Percentiles rank a stretch among this genome's conserved stretches.
Conservation (phyloP, 805 yeast species). For the Wickerhamomyces chaumierensis region DNA sequence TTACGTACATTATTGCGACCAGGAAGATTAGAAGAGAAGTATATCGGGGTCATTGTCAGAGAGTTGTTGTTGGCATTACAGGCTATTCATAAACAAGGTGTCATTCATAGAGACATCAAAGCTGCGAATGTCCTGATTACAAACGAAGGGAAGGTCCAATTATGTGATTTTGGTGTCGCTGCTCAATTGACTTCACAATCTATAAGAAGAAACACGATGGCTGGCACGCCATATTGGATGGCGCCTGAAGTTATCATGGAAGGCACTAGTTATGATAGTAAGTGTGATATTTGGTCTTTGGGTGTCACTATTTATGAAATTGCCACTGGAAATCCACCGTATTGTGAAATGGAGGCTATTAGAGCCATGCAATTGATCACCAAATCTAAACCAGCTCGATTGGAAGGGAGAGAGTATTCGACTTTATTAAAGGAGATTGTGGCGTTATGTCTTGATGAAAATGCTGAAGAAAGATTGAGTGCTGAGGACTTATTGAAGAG, state of each 20-base stretch:
- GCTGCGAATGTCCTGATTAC: constrained; percentile 91
- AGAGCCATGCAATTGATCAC: constrained; percentile 93
- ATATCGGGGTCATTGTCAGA: constrained; percentile 73
- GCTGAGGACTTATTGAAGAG: constrained; percentile 79
- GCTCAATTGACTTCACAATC: constrained; percentile 75
- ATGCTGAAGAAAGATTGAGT: constrained; percentile 74
- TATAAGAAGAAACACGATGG: constrained; percentile 84
- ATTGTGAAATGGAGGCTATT: constrained; percentile 87
- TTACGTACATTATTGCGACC: constrained; percentile 62
- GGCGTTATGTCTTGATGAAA: constrained; percentile 88
- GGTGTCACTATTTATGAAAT: constrained; percentile 92
- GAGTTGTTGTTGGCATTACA: constrained; percentile 71
- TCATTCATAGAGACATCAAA: constrained; percentile 91
- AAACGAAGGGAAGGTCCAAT: constrained; percentile 79
- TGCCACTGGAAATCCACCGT: constrained; percentile 96
- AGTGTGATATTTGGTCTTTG: constrained; percentile 95
- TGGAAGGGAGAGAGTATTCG: constrained; percentile 83
- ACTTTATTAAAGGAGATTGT: constrained; percentile 71
- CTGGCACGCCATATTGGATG: constrained; percentile 98
- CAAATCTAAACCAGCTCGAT: constrained; percentile 85
- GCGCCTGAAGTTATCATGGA: constrained; percentile 97
- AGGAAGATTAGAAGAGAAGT: constrained; percentile 78
- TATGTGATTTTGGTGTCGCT: constrained; percentile 98
- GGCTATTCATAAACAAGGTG: constrained; percentile 78
- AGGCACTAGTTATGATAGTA: constrained; percentile 76